Percentiles rank a stretch among this genome's conserved stretches.
Conservation (phyloP, 2,329 filamentous ascomycete species). For the Chaetomium sp. region DNA sequence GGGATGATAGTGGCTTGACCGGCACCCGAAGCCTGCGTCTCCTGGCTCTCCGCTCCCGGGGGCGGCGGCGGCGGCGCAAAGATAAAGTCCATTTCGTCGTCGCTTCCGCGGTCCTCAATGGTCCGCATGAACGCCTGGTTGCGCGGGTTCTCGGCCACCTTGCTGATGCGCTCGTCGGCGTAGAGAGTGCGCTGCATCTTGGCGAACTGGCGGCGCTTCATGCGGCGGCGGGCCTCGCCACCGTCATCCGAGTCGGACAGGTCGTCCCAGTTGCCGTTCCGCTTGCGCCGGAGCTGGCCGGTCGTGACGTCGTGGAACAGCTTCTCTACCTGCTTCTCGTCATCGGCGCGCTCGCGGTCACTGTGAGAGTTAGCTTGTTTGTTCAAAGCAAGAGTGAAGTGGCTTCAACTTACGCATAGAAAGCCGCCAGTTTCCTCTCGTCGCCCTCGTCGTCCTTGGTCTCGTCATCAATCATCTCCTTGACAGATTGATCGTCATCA, state of each 20-base stretch:
- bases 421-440: constrained; percentile 78
- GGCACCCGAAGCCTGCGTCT: constrained; percentile 44
- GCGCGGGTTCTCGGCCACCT: constrained; percentile 85
- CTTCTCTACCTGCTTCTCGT: constrained; percentile 87
- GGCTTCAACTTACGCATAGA: constrained; percentile 74
- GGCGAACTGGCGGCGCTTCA: constrained; percentile 85
- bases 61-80: constrained; percentile 46
- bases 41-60: constrained; percentile 41
- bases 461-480: constrained; percentile 89
- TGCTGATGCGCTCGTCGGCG: constrained; percentile 84
- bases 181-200: constrained; percentile 89
- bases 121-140: constrained; percentile 88
- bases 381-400: background rate
- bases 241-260: constrained; percentile 91
- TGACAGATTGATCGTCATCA: constrained; percentile 64
- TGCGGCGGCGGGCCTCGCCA: constrained; percentile 72
- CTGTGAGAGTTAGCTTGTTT: constrained; percentile 46
- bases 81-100: constrained; percentile 77
- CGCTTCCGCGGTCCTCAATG: constrained; percentile 78
- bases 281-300: constrained; percentile 81
- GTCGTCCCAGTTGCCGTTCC: constrained; percentile 73
- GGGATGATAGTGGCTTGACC: constrained; percentile 40
- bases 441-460: constrained; percentile 74
- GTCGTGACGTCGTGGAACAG: constrained; percentile 92
- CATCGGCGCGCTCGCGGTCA: constrained; percentile 74